Base-by-base conservation (phyloP, 352 stramenopile species). In the Phytophthora podocarpi region DNA sequence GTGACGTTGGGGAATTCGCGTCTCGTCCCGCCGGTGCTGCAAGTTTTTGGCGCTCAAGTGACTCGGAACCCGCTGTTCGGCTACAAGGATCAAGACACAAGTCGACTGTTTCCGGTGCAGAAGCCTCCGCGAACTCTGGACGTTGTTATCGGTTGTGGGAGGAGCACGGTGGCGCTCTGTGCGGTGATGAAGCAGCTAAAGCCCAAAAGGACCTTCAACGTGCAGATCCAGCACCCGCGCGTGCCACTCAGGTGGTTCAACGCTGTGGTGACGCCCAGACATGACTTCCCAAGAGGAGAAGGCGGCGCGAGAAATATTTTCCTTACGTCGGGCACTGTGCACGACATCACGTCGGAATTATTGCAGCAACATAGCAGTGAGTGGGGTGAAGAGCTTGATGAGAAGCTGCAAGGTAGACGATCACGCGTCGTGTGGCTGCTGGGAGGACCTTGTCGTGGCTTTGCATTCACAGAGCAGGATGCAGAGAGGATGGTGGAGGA, bases 141-240 rank as follows among this genome's bases (percentile, higher is more conserved):
- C 28, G 66, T 93, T 28, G 72, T 91, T 34, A 87, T 93, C 28
- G 84, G 84, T 8, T 91, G 80, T 48, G 84, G 84, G 13, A 73
- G 84, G 2, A 78, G 80, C 12, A 93, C 84, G 0, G 77, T 91
- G 18, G 58, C 84, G 35, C 61, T 93, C 11, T 85, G 82, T 57
- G 82, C 77, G 8, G 61, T 76, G 34, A 52, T 90, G 50, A 85
- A 85, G 54, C 69, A 58, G 35, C 26, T 53, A 26, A 27, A 46
- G 11, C 49, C 62, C 11, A 46, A n/a, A n/a, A 56, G 27, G 27
- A 59, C 78, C 12, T 87, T 85, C 41, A 87, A 85, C 66, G 74
- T 93, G 39, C 84, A 93, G 59, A 88, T 93, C 56, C 80, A 93
- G 56, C 84, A 93, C 40, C 84, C 84, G 15, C 78, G 80, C 9